Base-by-base conservation (phyloP, 2,329 filamentous ascomycete genomes). In the Peltaster fructicola region DNA sequence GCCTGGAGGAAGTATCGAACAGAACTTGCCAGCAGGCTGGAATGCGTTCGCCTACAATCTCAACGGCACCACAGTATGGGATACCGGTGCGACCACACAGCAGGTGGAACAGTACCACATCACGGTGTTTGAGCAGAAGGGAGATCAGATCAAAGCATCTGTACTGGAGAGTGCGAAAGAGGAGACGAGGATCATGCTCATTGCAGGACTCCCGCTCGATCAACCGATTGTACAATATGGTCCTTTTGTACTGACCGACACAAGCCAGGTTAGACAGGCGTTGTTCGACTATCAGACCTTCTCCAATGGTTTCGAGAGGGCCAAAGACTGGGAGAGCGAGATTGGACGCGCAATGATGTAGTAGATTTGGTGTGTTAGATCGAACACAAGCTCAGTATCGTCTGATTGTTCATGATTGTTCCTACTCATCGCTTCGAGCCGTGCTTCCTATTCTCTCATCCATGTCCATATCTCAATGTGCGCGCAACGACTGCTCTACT, bases 31-130 rank as follows among this genome's bases (percentile, higher is more conserved):
- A 0, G 54, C 61, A 33, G 74, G 72, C 14, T 95, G 82, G 80
- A 93, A 90, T 49, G 71, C 79, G 2, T 95, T 95, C 44, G 73
- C 74, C 9, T 95, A 93, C 50, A 74, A 70, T 3, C 60, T 95
- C n/a, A 62, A 72, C 30, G 85, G 85, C 12, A 67, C 63, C 6
- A 71, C 70, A 2, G 56, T 57, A 39, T 78, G 75, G 48, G 71
- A 62, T 36, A 59, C 51, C 20, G 67, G 59, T 12, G 48, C 58
- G 27, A 51, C 56, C 13, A 56, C 56, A 39, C 59, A 53, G 25
- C 32, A 41, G 22, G 65, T 85, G 8, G 59, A 61, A 28, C 65
- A 77, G 44, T 93, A 71, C 48, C 73, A 93, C 54, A 93, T 88
- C 47, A 77, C 88, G 13, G 79, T 93, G 5, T 92, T 95, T 44